These are phyloP conservation scores for Suillus subalutaceus DNA, from an alignment of 768 basidiomycete species.

Conservation along the genomic window DNA sequence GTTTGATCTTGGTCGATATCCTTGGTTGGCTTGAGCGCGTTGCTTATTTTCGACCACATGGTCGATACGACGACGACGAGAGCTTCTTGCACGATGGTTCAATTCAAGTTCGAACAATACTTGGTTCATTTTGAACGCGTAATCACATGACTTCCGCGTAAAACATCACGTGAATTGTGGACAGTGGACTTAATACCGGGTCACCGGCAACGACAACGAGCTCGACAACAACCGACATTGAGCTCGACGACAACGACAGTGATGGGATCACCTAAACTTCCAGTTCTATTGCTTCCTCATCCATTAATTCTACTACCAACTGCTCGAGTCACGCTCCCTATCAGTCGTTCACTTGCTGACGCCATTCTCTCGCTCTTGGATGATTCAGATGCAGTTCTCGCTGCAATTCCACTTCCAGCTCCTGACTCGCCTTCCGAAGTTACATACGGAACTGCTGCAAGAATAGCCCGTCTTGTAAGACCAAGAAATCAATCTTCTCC, in stretches of 20 bases:
- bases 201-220: neutral
- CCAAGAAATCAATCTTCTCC: slow-evolving; percentile 47
- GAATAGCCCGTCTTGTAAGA: slow-evolving; percentile 69
- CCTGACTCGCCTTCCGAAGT: slow-evolving; percentile 29
- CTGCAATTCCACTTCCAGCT: slow-evolving; percentile 56
- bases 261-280: slow-evolving; percentile 46
- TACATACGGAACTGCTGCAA: slow-evolving; percentile 71
- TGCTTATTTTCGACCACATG: slow-evolving; percentile 70
- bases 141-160: slow-evolving; percentile 4
- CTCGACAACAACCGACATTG: neutral
- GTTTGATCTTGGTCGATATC: slow-evolving; percentile 20
- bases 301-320: slow-evolving; percentile 79
- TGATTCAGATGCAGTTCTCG: slow-evolving; percentile 67
- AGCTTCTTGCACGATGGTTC: slow-evolving; percentile 1
- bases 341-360: slow-evolving; percentile 63
- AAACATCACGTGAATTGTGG: slow-evolving; percentile 18
- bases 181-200: slow-evolving; percentile 7
- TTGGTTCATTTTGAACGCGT: slow-evolving; percentile 7
- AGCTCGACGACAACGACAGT: neutral
- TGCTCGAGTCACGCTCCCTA: slow-evolving; percentile 66
- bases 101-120: slow-evolving; percentile 1
- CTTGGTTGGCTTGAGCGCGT: slow-evolving; percentile 48
- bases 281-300: slow-evolving; percentile 68
- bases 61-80: neutral
- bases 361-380: slow-evolving; percentile 68